Evolutionary conservation across 2,329 filamentous ascomycete genomes (phyloP), one percentile per base, ranked within the genome.

Genomic region (Cercospora citrullina): DNA sequence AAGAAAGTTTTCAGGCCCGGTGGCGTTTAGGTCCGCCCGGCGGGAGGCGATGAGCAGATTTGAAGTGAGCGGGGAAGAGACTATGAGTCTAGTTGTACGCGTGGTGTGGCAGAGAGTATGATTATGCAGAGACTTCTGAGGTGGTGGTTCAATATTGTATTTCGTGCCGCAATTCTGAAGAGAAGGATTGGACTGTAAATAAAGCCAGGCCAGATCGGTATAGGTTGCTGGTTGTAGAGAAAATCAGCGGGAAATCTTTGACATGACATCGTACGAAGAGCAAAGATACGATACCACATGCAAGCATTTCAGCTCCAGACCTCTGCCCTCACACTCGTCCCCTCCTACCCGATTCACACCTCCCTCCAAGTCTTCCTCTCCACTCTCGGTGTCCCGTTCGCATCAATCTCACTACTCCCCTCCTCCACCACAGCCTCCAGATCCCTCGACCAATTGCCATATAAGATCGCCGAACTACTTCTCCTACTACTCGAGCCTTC

Each of bases 1-100:
- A 62, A 51, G 60, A 62, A 51, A 42, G 60, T 62, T 26, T 62
- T 62, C 10, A 33, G 55, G n/a, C 30, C 55, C 1, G 55, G 28
- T 21, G 55, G 55, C 5, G 9, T n/a, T 6, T 42, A n/a, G 4
- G 30, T 9, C 14, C 14, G 14, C 10, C 6, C 21, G 14, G 53
- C 30, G 26, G 28, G 53, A 31, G 53, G 21, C 10, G 12, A 36
- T 1, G 1, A 10, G 33, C 33, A 36, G 33, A 36, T 14, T 4
- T 5, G 33, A 36, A 1, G 10, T 36, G 21, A n/a, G 28, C n/a
- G 48, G 23, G 48, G 26, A 14, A 33, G 31, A 33, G 31, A 14
- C 14, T 5, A 30, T 30, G 28, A 7, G 28, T 30, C 28, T 7
- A 30, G 5, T 30, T 30, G 5, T 8, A 6, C 28, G 28, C 28